Conservation (phyloP, 2,329 filamentous ascomycete genomes). For the Fusarium aywerte region DNA sequence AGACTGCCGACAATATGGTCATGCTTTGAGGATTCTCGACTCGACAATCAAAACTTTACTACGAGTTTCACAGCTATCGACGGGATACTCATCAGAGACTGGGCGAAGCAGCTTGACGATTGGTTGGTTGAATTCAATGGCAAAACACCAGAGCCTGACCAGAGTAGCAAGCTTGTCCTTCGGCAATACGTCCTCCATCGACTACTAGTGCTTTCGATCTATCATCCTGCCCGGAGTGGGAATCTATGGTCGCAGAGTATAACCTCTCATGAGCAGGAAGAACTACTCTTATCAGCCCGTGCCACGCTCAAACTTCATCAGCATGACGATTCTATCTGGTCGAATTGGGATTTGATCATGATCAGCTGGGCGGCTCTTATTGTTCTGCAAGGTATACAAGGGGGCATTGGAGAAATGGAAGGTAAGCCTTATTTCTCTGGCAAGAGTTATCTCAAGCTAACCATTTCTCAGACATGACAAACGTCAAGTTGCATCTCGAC, state of each 20-base stretch:
- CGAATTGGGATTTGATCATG: slow-evolving; percentile 20
- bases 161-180: slow-evolving; percentile 17
- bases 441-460: background rate
- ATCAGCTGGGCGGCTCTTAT: slow-evolving; percentile 19
- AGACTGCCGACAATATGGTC: slow-evolving; percentile 9
- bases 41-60: background rate
- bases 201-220: slow-evolving; percentile 1
- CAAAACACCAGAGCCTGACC: slow-evolving; percentile 7
- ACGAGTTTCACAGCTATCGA: slow-evolving; percentile 5
- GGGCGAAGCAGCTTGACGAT: slow-evolving; percentile 11
- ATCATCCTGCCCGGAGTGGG: slow-evolving; percentile 9
- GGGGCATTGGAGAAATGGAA: slow-evolving; percentile 12
- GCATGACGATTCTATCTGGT: slow-evolving; percentile 19
- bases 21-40: slow-evolving; percentile 2
- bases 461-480: slow-evolving; percentile 1
- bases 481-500: slow-evolving; percentile 16
- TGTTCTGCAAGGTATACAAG: slow-evolving; percentile 11
- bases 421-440: background rate
- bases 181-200: slow-evolving; percentile 8
- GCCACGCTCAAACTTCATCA: slow-evolving; percentile 9
- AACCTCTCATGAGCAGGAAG: slow-evolving; percentile 17
- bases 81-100: slow-evolving; percentile 6
- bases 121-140: slow-evolving; percentile 18
- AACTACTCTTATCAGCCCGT: slow-evolving; percentile 6
- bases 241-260: slow-evolving; percentile 12